Conservation (phyloP, 2,329 filamentous ascomycete species). For the Cercospora zeae-maydis region DNA sequence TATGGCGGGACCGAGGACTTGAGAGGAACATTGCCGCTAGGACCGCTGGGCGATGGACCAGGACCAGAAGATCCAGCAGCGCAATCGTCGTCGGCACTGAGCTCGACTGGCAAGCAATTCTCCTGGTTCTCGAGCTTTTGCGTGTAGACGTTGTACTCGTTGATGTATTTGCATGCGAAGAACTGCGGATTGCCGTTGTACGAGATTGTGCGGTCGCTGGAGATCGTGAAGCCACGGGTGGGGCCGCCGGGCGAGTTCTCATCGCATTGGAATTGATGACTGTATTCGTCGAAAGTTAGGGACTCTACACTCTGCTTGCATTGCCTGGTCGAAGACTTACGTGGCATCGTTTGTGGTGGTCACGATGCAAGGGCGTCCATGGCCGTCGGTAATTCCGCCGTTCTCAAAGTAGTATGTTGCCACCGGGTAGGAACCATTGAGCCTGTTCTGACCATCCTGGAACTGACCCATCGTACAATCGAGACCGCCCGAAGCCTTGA, state of each 20-base stretch:
- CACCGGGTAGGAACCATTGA: constrained; percentile 18
- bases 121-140: constrained; percentile 16
- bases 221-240: constrained; percentile 17
- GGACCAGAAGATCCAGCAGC: background rate
- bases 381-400: constrained; percentile 16
- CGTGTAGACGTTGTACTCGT: constrained; percentile 23
- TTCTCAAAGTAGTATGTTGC: constrained; percentile 21
- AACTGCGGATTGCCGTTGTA: constrained; percentile 20
- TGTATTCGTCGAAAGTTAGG: background rate
- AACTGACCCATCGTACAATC: constrained; percentile 24
- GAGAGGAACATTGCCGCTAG: constrained; percentile 3
- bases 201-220: constrained; percentile 16
- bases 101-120: constrained; percentile 19
- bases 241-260: constrained; percentile 11
- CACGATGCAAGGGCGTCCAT: constrained; percentile 39
- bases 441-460: constrained; percentile 23
- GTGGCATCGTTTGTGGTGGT: constrained; percentile 18
- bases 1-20: constrained; percentile 6
- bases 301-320: background rate
- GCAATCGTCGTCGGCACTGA: constrained; percentile 18
- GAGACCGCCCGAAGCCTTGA: constrained; percentile 23
- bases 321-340: background rate
- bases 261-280: constrained; percentile 24
- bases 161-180: constrained; percentile 19
- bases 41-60: background rate